Evolutionary conservation across 2,329 filamentous ascomycete genomes (phyloP).

Genomic region (Orbilia blumenaviensis): DNA sequence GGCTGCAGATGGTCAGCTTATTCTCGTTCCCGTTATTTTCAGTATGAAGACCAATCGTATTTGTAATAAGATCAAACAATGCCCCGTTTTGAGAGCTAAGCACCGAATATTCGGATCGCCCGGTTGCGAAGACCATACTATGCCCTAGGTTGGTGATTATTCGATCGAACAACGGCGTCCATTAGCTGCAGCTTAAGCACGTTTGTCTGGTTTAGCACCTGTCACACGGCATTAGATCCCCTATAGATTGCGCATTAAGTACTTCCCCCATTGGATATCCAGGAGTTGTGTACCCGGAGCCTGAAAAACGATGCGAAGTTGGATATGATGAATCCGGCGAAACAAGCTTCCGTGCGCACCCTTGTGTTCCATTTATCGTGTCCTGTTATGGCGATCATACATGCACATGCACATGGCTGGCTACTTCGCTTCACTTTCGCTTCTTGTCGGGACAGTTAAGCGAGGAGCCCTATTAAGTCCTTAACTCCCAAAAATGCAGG

Average conservation of each 20-base stretch:
- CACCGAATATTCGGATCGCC: neutral
- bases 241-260: neutral
- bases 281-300: neutral
- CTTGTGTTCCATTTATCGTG: neutral
- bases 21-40: neutral
- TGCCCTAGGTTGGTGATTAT: neutral
- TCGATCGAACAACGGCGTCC: neutral
- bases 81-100: neutral
- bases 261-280: neutral
- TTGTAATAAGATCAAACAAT: constrained; percentile 10
- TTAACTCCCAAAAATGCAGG: neutral
- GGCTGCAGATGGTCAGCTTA: constrained; percentile 8
- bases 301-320: neutral
- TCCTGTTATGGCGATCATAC: neutral
- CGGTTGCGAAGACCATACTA: neutral
- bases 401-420: neutral
- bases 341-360: constrained; percentile 32
- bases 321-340: neutral
- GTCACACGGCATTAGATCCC: constrained; percentile 2
- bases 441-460: constrained; percentile 20
- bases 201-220: neutral
- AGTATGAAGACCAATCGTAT: neutral
- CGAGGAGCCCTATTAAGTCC: constrained; percentile 12
- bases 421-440: neutral
- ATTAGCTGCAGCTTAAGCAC: neutral